These are phyloP conservation scores for Aaosphaeria arxii DNA, from an alignment of 2,329 filamentous ascomycete genomes.

Conservation along the genomic window DNA sequence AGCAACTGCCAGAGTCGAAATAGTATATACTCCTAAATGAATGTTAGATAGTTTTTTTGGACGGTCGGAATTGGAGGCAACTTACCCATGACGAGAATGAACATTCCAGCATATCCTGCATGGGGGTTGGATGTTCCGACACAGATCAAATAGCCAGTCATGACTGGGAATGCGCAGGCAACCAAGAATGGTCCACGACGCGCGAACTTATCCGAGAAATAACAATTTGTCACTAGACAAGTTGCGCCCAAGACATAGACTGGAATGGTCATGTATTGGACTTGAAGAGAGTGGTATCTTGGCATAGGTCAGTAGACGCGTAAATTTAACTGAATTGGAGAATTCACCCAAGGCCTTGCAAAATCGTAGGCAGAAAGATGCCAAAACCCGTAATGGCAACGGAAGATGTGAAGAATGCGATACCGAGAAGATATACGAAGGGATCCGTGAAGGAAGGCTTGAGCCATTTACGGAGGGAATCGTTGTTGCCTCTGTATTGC, in stretches of 20 bases:
- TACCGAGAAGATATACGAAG: constrained; percentile 24
- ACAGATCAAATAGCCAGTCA: constrained; percentile 32
- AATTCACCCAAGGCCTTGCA: constrained; percentile 26
- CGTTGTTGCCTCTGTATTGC: constrained; percentile 25
- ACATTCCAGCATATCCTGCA: constrained; percentile 38
- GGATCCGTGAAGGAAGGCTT: constrained; percentile 29
- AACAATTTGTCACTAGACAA: constrained; percentile 17
- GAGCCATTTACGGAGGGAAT: constrained; percentile 27
- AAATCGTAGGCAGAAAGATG: constrained; percentile 37
- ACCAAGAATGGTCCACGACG: constrained; percentile 30
- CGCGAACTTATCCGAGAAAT: constrained; percentile 29
- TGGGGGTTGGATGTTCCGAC: constrained; percentile 22
- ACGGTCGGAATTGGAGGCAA: neutral
- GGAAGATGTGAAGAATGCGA: constrained; percentile 33
- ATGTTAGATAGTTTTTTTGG: neutral
- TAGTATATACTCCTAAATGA: constrained; percentile 16
- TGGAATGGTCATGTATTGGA: constrained; percentile 37
- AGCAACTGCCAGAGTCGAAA: constrained; percentile 20
- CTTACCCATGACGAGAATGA: constrained; percentile 8
- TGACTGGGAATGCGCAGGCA: constrained; percentile 23
- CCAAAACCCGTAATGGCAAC: constrained; percentile 34
- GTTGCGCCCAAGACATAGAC: constrained; percentile 31
- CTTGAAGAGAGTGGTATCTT: constrained; percentile 14
- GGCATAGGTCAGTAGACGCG: neutral
- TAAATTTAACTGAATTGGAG: no score